Base-by-base conservation (phyloP, 2,329 filamentous ascomycete genomes). In the Westerdykella sp. region DNA sequence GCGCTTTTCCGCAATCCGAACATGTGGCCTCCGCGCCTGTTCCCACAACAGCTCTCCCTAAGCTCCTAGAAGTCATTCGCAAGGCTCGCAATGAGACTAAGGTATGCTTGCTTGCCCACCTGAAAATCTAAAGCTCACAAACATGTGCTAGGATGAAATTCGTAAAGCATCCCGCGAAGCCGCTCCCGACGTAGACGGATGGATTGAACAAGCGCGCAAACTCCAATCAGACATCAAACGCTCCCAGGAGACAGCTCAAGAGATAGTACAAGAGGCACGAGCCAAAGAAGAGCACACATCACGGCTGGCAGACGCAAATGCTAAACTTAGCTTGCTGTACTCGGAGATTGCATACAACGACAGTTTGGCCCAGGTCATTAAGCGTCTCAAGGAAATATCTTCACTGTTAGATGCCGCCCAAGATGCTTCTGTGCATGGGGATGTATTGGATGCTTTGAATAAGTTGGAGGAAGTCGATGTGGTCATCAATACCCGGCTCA, bases 221-320 rank as follows among this genome's bases (percentile, higher is more conserved):
- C 78, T 96, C 6, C 87, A 95, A 64, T 79, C 83, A 48, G 91
- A 96, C 60, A 91, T 96, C 51, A 80, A 87, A 56, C 79, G 80
- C 37, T 91, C 88, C 18, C 84, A 87, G 57, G 77, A 79, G 13
- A 82, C 89, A 30, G 89, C 91, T 16, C 83, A 83, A 57, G 82
- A 89, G 45, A 94, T 97, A 45, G 78, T 91, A 5, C 78, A 82
- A 36, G 80, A 88, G 56, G 83, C 89, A 41, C 84, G 91, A 58
- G 79, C 75, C 22, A 81, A 83, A 11, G 79, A 81, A 47, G 71
- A 73, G 34, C 71, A 87, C 18, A 73, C 85, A 38, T 75, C 77
- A 39, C 72, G 80, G 45, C 83, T 84, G 1, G 79, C 86, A 32
- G 79, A 83, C 62, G 72, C 76, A 10, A 67, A 66, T 22, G 72